These are phyloP conservation scores for Yamadazyma sp. DNA, from an alignment of 1,139 yeast species.

Conservation along the genomic window DNA sequence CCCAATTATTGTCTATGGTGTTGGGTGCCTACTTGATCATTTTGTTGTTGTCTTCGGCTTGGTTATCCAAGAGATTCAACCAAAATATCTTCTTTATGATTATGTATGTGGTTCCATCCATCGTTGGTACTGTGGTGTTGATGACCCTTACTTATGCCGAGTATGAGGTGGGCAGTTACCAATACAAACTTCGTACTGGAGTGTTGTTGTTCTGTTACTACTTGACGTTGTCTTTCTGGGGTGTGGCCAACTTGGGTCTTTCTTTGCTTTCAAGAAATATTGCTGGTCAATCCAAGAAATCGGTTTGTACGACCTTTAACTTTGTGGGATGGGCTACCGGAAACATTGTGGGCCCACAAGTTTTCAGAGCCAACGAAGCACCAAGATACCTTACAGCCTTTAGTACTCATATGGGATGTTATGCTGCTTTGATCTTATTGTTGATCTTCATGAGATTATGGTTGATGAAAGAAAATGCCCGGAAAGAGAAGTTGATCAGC, in stretches of 20 bases:
- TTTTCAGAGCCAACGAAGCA: constrained; percentile 25
- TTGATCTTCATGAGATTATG: constrained; percentile 23
- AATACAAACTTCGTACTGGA: constrained; percentile 17
- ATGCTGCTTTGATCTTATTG: constrained; percentile 26
- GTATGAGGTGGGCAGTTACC: constrained; percentile 19
- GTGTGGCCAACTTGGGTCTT: constrained; percentile 21
- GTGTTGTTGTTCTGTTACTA: constrained; percentile 25
- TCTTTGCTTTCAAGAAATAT: constrained; percentile 26
- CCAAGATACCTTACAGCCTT: constrained; percentile 28
- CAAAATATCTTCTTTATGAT: constrained; percentile 11
- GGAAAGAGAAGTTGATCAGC: constrained; percentile 17
- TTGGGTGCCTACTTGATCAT: constrained; percentile 37
- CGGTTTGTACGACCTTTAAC: constrained; percentile 24
- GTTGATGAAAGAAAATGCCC: constrained; percentile 23
- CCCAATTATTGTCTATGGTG: constrained; percentile 42
- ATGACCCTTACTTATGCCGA: constrained; percentile 25
- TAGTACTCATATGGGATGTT: constrained; percentile 30
- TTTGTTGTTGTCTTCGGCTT: constrained; percentile 31
- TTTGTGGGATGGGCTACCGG: constrained; percentile 31
- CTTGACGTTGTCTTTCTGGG: constrained; percentile 32
- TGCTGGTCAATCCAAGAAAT: constrained; percentile 29
- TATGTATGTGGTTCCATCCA: constrained; percentile 30
- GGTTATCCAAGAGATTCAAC: constrained; percentile 27
- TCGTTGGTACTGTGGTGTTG: constrained; percentile 37
- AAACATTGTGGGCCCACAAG: constrained; percentile 29